Evolutionary conservation across 2,329 filamentous ascomycete species (phyloP).

Genomic region (Phoma herbarum): DNA sequence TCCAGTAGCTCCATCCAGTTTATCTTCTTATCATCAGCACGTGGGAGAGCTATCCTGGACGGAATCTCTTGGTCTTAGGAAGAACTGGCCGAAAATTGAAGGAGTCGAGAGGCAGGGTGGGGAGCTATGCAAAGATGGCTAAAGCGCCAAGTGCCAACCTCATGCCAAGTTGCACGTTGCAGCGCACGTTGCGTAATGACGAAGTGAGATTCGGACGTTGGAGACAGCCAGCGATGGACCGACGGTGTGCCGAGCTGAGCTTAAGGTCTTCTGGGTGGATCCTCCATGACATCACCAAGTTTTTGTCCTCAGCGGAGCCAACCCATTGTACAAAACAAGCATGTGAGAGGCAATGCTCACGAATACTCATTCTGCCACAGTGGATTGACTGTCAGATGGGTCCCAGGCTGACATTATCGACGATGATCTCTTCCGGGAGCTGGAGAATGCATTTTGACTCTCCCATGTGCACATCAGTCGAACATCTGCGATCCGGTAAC

Average conservation of each 20-base stretch:
- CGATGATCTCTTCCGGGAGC: constrained; percentile 11
- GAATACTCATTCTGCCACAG: not conserved
- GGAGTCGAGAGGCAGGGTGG: constrained; percentile 12
- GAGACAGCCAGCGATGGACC: constrained; percentile 13
- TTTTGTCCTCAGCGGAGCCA: not conserved
- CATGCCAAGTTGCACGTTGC: constrained; percentile 16
- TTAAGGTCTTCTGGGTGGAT: constrained; percentile 12
- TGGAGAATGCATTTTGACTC: constrained; percentile 24
- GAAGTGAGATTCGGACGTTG: constrained; percentile 11
- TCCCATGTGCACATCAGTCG: constrained; percentile 22
- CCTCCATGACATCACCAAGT: constrained; percentile 15
- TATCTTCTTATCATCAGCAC: constrained; percentile 35
- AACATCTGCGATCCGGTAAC: constrained; percentile 28
- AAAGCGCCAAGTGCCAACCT: constrained; percentile 21
- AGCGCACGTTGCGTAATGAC: constrained; percentile 23
- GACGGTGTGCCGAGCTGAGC: constrained; percentile 23
- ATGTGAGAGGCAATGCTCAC: not conserved
- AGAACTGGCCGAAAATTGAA: constrained; percentile 19
- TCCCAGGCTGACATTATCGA: not conserved
- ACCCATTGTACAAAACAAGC: not conserved
- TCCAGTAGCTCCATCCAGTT: constrained; percentile 26
- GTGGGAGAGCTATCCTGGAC: constrained; percentile 33
- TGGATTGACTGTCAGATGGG: not conserved
- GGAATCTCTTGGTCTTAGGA: constrained; percentile 15
- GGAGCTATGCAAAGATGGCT: constrained; percentile 17